Base-by-base conservation (phyloP, 2,329 filamentous ascomycete genomes). In the Fusarium siculi region DNA sequence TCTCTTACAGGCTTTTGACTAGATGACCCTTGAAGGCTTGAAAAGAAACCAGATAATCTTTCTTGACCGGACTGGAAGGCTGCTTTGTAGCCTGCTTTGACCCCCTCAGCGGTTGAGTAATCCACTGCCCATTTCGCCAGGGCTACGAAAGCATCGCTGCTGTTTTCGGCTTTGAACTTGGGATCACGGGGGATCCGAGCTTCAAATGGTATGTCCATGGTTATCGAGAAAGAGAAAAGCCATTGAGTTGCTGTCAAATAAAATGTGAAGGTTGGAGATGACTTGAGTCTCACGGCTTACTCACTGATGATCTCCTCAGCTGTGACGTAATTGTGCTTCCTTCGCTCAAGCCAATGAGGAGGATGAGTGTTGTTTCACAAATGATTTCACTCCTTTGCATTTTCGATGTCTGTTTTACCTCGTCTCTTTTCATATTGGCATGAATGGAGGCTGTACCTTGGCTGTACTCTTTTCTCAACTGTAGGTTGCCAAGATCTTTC, bases 51-150 rank as follows among this genome's bases (percentile, higher is more conserved):
- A 39, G 6, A 43, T 4, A 69, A 18, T 37, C 46, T 63, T 19
- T 68, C 66, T 18, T 69, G 61, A 2, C 52, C 47, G 1, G 63
- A 52, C 28, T 68, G 39, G 1, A 53, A 42, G 1, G 37, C 19
- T 2, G 66, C 63, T 57, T 57, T 62, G 44, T 68, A n/a, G 10
- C 30, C 32, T 37, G 63, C 66, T 32, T 63, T 69, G 12, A 68
- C 63, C 1, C 66, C 66, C 42, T 69, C 66, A 4, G 66, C 56
- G 8, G 66, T 69, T 10, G 50, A 56, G 28, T 69, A 68, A n/a
- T 69, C 66, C 34, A 47, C 49, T 3, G 66, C 49, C 19, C 43
- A 39, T 25, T 42, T 62, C 1, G 42, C 50, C 5, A 69, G 9
- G 6, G 56, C 44, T 15, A 49, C 23, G 16, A 67, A 16, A 9